Evolutionary conservation across 257 asterid genomes (phyloP).

Genomic region (Coffea canephora): DNA sequence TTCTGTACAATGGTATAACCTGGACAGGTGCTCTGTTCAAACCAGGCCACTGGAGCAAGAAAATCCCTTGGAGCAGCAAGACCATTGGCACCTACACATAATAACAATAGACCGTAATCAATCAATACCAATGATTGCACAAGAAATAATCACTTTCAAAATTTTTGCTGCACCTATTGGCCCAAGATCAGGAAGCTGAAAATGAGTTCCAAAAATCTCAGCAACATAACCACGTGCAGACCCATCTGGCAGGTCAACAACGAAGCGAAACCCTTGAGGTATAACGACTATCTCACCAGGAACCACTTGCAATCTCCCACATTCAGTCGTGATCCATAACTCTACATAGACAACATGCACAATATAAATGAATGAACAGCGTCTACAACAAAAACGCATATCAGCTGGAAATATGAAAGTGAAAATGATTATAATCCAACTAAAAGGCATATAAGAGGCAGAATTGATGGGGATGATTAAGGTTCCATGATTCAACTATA

Average conservation of each 20-base stretch:
- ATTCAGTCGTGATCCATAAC: slow-evolving; percentile 89
- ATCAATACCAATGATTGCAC: not conserved
- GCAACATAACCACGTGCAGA: slow-evolving; percentile 89
- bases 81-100: slow-evolving; percentile 83
- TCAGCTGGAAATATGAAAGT: not conserved
- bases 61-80: slow-evolving; percentile 97
- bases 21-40: slow-evolving; percentile 55
- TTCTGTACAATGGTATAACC: slow-evolving; percentile 89
- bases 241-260: slow-evolving; percentile 84
- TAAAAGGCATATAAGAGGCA: not conserved
- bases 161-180: slow-evolving; percentile 66
- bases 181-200: slow-evolving; percentile 98
- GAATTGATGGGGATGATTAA: too few relatives aligned
- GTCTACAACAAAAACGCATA: not conserved
- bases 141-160: not conserved
- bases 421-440: not conserved
- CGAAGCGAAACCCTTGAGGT: slow-evolving; percentile 90
- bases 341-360: slow-evolving; percentile 43
- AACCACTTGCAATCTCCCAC: slow-evolving; percentile 71
- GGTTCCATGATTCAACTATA: not conserved
- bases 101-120: slow-evolving; percentile 7
- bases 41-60: slow-evolving; percentile 87
- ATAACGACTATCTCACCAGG: slow-evolving; percentile 83
- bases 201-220: slow-evolving; percentile 92
- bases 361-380: not conserved